Percentiles rank a stretch among this genome's conserved stretches.
Conservation (phyloP, 371 early-diverging fungal genomes). For the Quaeritorhiza haematococci region DNA sequence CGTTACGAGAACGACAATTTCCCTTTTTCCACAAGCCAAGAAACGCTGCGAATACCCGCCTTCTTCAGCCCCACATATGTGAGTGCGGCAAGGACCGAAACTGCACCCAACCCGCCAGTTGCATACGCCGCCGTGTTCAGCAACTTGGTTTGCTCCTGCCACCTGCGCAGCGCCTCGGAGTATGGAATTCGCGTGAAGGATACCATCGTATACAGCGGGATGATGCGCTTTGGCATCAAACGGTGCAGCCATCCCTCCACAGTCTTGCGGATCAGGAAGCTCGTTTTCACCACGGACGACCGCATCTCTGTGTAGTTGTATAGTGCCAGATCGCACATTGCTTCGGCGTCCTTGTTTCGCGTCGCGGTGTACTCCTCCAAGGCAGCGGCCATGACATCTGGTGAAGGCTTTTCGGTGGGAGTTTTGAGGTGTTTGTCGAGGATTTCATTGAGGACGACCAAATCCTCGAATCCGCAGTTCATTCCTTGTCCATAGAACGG, state of each 20-base stretch:
- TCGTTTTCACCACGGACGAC: constrained; percentile 64
- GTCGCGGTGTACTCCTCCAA: constrained; percentile 61
- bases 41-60: too few species aligned
- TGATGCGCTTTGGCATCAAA: constrained; percentile 62
- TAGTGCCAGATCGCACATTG: constrained; percentile 93
- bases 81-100: neutral
- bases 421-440: constrained; percentile 51
- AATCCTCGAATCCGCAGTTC: constrained; percentile 97
- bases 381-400: constrained; percentile 16
- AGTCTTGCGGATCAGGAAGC: constrained; percentile 69
- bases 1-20: too few species aligned
- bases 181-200: constrained; percentile 87
- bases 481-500: constrained; percentile 90
- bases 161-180: constrained; percentile 53
- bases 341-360: constrained; percentile 76
- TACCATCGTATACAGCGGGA: constrained; percentile 96
- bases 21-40: too few species aligned
- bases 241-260: constrained; percentile 73
- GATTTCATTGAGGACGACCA: constrained; percentile 67
- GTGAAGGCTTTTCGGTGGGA: constrained; percentile 17
- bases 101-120: constrained; percentile 4
- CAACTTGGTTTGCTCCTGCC: constrained; percentile 25
- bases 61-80: too few species aligned
- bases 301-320: constrained; percentile 95
- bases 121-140: constrained; percentile 15